A percentile compares a stretch with the other conserved stretches of the same genome.
These are phyloP conservation scores for Peronosclerospora sorghi DNA, from an alignment of 352 stramenopile species.

Conservation along the genomic window DNA sequence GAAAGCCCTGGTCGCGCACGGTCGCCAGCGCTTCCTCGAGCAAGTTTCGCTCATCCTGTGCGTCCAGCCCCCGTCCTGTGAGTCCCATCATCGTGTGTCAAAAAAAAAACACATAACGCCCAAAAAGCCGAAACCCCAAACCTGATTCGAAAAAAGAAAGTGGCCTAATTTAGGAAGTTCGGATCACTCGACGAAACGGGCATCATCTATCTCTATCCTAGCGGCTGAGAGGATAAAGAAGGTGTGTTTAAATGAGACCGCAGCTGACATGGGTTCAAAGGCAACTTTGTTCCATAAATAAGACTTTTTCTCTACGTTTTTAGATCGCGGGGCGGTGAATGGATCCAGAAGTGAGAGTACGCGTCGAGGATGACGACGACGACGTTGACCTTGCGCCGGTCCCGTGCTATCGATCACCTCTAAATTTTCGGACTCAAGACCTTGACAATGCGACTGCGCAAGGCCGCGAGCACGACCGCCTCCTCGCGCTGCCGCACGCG, in stretches of 20 bases:
- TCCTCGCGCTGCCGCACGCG: constrained; percentile 37
- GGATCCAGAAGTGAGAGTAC: constrained; percentile 2
- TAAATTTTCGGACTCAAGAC: constrained; percentile 35
- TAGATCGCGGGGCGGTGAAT: neutral
- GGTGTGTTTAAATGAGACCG: no score
- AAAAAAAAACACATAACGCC: no score
- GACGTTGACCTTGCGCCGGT: no score
- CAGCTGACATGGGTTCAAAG: no score
- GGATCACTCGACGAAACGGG: no score
- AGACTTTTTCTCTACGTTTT: neutral
- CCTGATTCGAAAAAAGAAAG: no score
- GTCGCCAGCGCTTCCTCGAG: constrained; percentile 65
- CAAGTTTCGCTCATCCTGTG: constrained; percentile 53
- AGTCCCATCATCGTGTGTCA: constrained; percentile 3
- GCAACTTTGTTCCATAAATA: constrained; percentile 21
- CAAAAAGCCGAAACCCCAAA: no score
- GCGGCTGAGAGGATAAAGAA: no score
- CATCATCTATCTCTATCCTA: no score
- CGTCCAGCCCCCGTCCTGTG: constrained; percentile 42
- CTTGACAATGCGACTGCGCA: constrained; percentile 45
- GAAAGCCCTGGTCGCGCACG: constrained; percentile 67
- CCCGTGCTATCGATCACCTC: neutral
- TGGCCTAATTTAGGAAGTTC: no score
- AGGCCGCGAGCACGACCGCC: constrained; percentile 33
- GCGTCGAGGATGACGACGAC: constrained; percentile 3